Evolutionary conservation across 2,329 filamentous ascomycete genomes (phyloP), one percentile per base, ranked within the genome.

Genomic region (Colletotrichum melonis): DNA sequence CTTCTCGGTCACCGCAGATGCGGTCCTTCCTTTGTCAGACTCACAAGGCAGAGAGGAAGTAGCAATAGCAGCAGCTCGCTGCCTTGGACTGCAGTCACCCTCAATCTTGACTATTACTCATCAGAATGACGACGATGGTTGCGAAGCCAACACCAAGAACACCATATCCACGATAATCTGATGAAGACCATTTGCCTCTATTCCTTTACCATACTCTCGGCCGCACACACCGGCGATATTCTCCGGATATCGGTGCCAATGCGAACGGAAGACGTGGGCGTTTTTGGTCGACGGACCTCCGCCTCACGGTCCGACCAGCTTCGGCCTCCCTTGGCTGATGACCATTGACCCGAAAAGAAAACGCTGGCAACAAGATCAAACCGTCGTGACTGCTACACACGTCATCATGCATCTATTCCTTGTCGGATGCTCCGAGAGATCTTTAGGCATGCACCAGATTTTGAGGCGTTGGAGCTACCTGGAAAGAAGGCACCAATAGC

Each of bases 401-500:
- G 71, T 73, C 71, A 73, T 71, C 22, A 52, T 71, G 67, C 67
- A 32, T 32, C 7, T 11, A 22, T 38, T 49, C 24, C 38, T 42
- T 24, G 46, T 26, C 35, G 46, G 28, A 30, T 42, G 26, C 59
- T 35, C 64, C 28, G 19, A 28, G 55, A 56, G 32, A 32, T 56
- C 55, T 49, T 49, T 49, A 56, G 67, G 28, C 32, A 35, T 57
- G 19, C 49, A 58, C 52, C 64, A 63, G 4, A 22, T 59, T 42
- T 59, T 55, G 59, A 65, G 65, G 70, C 67, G 59, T 57, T 60
- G 56, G 56, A 52, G 26, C 46, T 26, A 71, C 60, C 12, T n/a
- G 30, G 49, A 38, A 19, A 56, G 46, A 55, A 66, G 28, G 38
- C 57, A 72, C 72, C 72, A 74, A 74, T 74, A 52, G 68, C 52